phyloP scores from a whole-genome alignment of 257 asterid genomes.

The Solanum virginianum region DNA sequence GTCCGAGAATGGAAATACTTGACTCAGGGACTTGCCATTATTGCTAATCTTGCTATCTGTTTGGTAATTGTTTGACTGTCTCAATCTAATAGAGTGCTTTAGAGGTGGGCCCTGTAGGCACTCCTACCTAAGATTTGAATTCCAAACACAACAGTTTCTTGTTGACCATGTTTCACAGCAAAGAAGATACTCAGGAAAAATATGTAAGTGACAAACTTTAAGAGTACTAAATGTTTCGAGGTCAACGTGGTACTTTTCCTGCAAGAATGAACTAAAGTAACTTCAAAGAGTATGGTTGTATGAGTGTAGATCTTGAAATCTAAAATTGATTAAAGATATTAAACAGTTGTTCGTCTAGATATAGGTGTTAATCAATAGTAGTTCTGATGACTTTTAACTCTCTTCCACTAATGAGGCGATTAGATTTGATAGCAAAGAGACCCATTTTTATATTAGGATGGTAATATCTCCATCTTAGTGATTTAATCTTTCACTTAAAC shows the following conservation, averaged over 20 bases:
- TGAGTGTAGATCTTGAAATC: background rate
- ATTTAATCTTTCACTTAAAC: background rate
- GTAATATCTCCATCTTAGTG: background rate
- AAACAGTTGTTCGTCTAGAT: background rate
- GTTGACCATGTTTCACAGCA: background rate
- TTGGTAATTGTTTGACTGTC: background rate
- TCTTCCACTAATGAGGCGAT: background rate
- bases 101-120: background rate
- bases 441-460: background rate
- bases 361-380: background rate
- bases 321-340: background rate
- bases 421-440: background rate
- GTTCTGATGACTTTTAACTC: background rate
- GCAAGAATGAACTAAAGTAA: background rate
- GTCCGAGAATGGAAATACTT: background rate
- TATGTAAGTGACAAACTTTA: background rate
- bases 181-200: background rate
- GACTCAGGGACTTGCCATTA: background rate
- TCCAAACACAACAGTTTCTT: background rate
- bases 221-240: background rate
- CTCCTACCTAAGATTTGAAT: background rate
- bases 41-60: background rate
- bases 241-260: background rate
- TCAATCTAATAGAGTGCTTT: background rate
- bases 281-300: background rate